These are phyloP conservation scores for Novymonas esmeraldas DNA, from an alignment of 208 protist species.

Conservation along the genomic window DNA sequence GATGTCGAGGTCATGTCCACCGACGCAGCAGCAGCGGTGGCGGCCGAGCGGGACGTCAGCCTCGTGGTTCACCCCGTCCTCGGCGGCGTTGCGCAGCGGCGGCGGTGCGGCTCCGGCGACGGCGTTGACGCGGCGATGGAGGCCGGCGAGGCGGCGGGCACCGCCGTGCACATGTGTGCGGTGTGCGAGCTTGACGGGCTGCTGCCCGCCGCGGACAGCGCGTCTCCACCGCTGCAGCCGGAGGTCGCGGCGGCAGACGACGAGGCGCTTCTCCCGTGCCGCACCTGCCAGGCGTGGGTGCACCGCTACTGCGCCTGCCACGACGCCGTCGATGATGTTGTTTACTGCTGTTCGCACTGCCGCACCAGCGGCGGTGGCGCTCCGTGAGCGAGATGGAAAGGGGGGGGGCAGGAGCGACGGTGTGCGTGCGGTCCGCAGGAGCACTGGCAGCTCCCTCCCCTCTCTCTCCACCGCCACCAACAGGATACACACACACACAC, in stretches of 20 bases:
- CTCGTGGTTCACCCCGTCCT: slow-evolving; percentile 24
- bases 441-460: no score
- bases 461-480: no score
- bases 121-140: not conserved
- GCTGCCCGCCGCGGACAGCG: not conserved
- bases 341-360: slow-evolving; percentile 31
- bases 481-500: no score
- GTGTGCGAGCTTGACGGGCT: slow-evolving; percentile 51
- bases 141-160: not conserved
- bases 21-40: not conserved
- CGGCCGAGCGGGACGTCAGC: not conserved
- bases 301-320: slow-evolving; percentile 27
- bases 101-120: not conserved
- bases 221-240: no score
- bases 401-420: not conserved
- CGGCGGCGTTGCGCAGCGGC: slow-evolving; percentile 3
- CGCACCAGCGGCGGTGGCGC: not conserved
- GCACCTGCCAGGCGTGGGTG: slow-evolving; percentile 22
- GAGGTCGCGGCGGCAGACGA: slow-evolving; percentile 1
- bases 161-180: slow-evolving; percentile 22
- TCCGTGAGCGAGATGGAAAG: not conserved
- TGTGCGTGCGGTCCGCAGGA: no score
- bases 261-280: slow-evolving; percentile 26
- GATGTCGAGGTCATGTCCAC: no score
- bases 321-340: not conserved